Evolutionary conservation across 495 filamentous ascomycete species (phyloP).

Genomic region (Penicillium angulare): DNA sequence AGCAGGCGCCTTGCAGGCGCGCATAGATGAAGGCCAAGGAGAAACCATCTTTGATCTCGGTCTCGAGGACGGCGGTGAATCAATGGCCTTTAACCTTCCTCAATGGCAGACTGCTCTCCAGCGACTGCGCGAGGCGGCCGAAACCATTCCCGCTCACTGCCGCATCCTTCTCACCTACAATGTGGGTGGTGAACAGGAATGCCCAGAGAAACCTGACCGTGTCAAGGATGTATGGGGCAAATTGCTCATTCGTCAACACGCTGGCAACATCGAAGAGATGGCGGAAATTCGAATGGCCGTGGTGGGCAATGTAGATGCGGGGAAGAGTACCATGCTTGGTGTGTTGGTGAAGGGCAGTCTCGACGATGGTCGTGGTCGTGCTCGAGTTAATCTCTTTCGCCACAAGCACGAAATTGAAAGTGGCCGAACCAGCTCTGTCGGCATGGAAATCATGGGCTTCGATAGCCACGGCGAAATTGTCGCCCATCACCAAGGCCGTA

Average conservation of each 20-base stretch:
- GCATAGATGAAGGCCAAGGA: conserved; percentile 82
- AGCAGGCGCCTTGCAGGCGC: conserved; percentile 56
- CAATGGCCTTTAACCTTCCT: conserved; percentile 76
- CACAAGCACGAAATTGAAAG: conserved; percentile 98
- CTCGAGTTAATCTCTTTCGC: conserved; percentile 92
- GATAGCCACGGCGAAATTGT: conserved; percentile 86
- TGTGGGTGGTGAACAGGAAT: conserved; percentile 76
- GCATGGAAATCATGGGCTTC: conserved; percentile 99
- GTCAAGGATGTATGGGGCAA: conserved; percentile 75
- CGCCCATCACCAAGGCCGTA: conserved; percentile 76
- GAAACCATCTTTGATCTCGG: conserved; percentile 92
- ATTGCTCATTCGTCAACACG: conserved; percentile 73
- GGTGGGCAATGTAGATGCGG: conserved; percentile 96
- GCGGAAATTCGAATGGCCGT: conserved; percentile 97
- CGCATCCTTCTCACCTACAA: conserved; percentile 84
- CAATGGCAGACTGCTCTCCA: conserved; percentile 78
- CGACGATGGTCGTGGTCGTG: conserved; percentile 92
- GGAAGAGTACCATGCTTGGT: conserved; percentile 95
- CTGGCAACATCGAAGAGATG: conserved; percentile 74
- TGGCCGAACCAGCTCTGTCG: conserved; percentile 91
- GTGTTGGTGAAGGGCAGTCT: conserved; percentile 94
- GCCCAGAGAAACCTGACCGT: conserved; percentile 57
- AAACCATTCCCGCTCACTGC: conserved; percentile 67
- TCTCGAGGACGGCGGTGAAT: conserved; percentile 85
- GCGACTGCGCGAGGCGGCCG: conserved; percentile 64